Base-by-base conservation (phyloP, 257 asterid species). In the Fraxinus pennsylvanica region DNA sequence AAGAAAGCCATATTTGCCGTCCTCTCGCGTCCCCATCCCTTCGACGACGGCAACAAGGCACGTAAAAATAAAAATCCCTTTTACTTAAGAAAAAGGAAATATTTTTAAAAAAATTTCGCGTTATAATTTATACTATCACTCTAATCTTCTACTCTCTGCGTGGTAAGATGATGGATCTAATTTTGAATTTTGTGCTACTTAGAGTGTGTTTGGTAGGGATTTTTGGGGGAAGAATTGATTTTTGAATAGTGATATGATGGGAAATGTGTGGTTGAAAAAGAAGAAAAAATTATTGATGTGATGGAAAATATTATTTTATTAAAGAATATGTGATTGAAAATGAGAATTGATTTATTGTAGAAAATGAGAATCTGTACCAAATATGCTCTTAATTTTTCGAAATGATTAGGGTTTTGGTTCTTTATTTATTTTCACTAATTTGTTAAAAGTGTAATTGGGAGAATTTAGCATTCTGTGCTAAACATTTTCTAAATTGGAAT, bases 1-100 rank as follows among this genome's bases (percentile, higher is more conserved):
- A 92, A 90, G 68, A 96, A 93, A 35, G 94, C 91, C 88, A 84
- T 96, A 0, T 96, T 93, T 84, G 95, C 98, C 79, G 86, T 91
- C 75, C 95, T 96, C 47, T 80, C 96, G 4, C 94, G 97, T 63
- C 88, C 98, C 33, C 83, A 88, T 7, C 86, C 92, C 43, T 89
- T 93, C 36, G 95, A 96, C 33, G 97, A 87, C 81, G 95, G 87
- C 72, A 84, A 86, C 80, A 95, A 93, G 96, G 99, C 78, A 74
- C 74, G 79, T 76, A 74, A n/a, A 59, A 59, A 59, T 45, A 73
- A 38, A 27, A 59, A 78, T 19, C 59, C n/a, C 7, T 71, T 76
- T 71, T 50, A 13, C 3, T 66, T 50, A 7, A 59, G 14, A 27
- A 27, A 63, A 63, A 27, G 69, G 2, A 27, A 25, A 27, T 63